phyloP scores from a whole-genome alignment of 768 basidiomycete species.

The Lenzites betulinus region DNA sequence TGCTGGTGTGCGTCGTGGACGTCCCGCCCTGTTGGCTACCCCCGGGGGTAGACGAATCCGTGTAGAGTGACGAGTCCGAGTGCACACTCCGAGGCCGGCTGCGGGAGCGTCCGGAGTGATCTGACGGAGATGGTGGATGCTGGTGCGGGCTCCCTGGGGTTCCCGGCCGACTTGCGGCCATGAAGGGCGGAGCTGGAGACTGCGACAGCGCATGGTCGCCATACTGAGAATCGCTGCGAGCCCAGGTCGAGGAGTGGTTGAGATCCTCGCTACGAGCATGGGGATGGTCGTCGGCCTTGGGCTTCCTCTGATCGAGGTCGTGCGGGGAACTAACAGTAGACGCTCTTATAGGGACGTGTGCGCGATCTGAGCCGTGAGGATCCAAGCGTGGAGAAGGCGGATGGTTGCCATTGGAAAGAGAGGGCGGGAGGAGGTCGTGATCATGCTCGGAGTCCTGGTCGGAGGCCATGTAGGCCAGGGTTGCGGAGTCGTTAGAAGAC shows the following conservation, averaged over 20 bases:
- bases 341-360: conserved; percentile 60
- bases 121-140: conserved; percentile 50
- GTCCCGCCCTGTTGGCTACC: conserved; percentile 43
- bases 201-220: conserved; percentile 24
- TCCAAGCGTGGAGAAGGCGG: conserved; percentile 20
- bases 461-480: conserved; percentile 34
- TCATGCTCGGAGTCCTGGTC: conserved; percentile 26
- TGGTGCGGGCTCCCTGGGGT: conserved; percentile 56
- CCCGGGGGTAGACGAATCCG: conserved; percentile 53
- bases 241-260: conserved; percentile 48
- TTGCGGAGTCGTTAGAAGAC: conserved; percentile 29
- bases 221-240: conserved; percentile 30
- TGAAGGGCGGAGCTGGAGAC: conserved; percentile 41
- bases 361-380: conserved; percentile 46
- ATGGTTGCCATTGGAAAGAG: conserved; percentile 21
- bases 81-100: conserved; percentile 44
- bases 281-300: conserved; percentile 36
- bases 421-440: conserved; percentile 20
- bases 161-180: conserved; percentile 58
- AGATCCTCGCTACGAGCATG: conserved; percentile 75
- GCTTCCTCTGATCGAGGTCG: conserved; percentile 55
- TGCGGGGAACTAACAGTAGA: conserved; percentile 58
- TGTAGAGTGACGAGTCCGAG: conserved; percentile 52
- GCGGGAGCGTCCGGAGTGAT: conserved; percentile 50
- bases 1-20: conserved; percentile 57